These are phyloP conservation scores for Talaromyces verruculosus DNA, from an alignment of 2,329 filamentous ascomycete species.

Conservation along the genomic window DNA sequence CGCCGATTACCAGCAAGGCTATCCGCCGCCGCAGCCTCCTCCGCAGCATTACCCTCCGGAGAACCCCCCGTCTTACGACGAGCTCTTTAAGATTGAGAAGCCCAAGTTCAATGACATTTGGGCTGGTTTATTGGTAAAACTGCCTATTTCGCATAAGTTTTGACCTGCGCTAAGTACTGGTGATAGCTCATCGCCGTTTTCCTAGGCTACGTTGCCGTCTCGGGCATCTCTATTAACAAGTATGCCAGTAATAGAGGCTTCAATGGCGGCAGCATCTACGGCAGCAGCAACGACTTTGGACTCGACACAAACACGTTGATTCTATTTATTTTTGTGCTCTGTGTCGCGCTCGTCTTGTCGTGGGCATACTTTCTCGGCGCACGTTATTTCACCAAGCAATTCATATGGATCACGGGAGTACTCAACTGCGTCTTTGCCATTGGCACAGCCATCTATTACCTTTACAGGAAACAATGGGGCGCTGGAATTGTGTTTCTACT, in stretches of 20 bases:
- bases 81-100: slow-evolving; percentile 76
- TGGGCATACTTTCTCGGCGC: slow-evolving; percentile 74
- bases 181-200: slow-evolving; percentile 68
- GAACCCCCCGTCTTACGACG: slow-evolving; percentile 57
- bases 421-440: slow-evolving; percentile 81
- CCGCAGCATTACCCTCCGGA: slow-evolving; percentile 34
- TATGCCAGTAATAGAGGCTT: slow-evolving; percentile 65
- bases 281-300: slow-evolving; percentile 62
- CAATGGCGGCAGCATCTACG: slow-evolving; percentile 73
- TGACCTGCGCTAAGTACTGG: not conserved
- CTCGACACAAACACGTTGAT: slow-evolving; percentile 83
- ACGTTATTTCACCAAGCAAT: slow-evolving; percentile 77
- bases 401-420: slow-evolving; percentile 91
- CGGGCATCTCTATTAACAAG: slow-evolving; percentile 70
- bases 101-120: slow-evolving; percentile 91
- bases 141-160: not conserved
- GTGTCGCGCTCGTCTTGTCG: slow-evolving; percentile 71
- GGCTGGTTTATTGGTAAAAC: slow-evolving; percentile 72
- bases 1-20: slow-evolving; percentile 6
- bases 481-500: slow-evolving; percentile 85
- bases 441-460: slow-evolving; percentile 84
- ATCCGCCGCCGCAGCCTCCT: slow-evolving; percentile 9
- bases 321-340: slow-evolving; percentile 76
- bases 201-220: slow-evolving; percentile 73
- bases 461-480: slow-evolving; percentile 72